A percentile compares a stretch with the other conserved stretches of the same genome.
Conservation (phyloP, 1,284 basidiomycete genomes). For the Rhodotorula sp. region DNA sequence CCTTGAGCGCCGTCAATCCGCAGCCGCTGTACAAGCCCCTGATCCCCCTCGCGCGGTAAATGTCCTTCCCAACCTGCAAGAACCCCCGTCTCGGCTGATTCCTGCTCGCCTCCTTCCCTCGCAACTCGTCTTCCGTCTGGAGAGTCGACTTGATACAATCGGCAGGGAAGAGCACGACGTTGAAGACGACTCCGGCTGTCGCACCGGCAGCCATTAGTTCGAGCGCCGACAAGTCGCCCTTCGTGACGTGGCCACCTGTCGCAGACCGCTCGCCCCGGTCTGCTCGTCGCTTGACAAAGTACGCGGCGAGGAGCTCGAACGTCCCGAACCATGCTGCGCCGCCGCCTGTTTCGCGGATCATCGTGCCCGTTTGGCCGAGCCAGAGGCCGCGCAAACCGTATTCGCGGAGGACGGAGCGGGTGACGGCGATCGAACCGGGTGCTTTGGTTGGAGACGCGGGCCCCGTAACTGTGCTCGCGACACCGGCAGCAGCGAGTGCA, state of each 20-base stretch:
- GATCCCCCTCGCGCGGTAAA: conserved; percentile 75
- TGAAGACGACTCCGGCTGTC: conserved; percentile 81
- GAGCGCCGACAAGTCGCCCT: conserved; percentile 64
- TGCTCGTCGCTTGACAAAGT: conserved; percentile 42
- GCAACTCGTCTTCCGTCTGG: conserved; percentile 88
- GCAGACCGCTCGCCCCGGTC: conserved; percentile 24
- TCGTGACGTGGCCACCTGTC: conserved; percentile 47
- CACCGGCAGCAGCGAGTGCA: conserved; percentile 29
- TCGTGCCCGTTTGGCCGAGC: conserved; percentile 80
- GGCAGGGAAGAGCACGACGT: conserved; percentile 82
- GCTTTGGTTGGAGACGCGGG: not conserved
- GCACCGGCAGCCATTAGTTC: conserved; percentile 83
- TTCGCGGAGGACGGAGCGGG: conserved; percentile 62
- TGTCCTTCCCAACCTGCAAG: conserved; percentile 65
- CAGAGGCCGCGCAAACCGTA: conserved; percentile 76
- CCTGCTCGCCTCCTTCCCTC: conserved; percentile 52
- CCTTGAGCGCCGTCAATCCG: conserved; percentile 82
- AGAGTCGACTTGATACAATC: conserved; percentile 93
- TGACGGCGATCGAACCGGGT: conserved; percentile 66
- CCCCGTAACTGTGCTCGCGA: conserved; percentile 32
- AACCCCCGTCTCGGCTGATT: conserved; percentile 57
- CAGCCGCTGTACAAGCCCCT: conserved; percentile 88
- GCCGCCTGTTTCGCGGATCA: conserved; percentile 84
- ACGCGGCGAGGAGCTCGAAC: conserved; percentile 65
- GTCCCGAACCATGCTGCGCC: conserved; percentile 82